A percentile compares a stretch with the other conserved stretches of the same genome.
phyloP scores from a whole-genome alignment of 2,329 filamentous ascomycete genomes.

The Neurospora sp. region DNA sequence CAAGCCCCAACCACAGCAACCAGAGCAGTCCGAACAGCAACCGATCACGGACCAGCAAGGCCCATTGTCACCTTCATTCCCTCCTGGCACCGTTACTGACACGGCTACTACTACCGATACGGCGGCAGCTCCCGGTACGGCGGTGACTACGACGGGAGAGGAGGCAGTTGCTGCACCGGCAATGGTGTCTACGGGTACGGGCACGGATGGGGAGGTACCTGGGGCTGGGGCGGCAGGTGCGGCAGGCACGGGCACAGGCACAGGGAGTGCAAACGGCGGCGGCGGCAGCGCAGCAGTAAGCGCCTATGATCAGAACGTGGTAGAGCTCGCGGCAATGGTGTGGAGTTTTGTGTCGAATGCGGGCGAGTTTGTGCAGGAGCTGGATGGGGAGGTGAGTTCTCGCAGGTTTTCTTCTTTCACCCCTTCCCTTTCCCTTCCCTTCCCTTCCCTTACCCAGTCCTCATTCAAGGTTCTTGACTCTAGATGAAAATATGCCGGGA shows the following conservation, averaged over 20 bases:
- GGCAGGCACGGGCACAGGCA: slow-evolving; percentile 12
- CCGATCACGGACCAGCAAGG: background rate
- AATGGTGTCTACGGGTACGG: background rate
- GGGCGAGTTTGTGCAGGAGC: slow-evolving; percentile 58
- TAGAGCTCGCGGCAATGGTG: slow-evolving; percentile 66
- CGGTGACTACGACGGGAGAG: slow-evolving; percentile 5
- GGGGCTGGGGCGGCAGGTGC: background rate
- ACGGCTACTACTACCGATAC: too few relatives aligned
- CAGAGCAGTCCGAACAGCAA: slow-evolving; percentile 5
- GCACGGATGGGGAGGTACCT: background rate
- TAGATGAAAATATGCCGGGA: background rate
- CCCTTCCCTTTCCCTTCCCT: background rate
- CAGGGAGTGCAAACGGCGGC: slow-evolving; percentile 31
- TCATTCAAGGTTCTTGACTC: background rate
- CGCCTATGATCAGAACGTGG: slow-evolving; percentile 48
- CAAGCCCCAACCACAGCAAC: slow-evolving; percentile 8
- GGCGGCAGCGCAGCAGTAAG: slow-evolving; percentile 25
- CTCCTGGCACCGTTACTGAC: too few relatives aligned
- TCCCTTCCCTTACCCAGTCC: background rate
- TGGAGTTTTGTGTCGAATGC: slow-evolving; percentile 66
- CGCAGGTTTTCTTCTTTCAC: background rate
- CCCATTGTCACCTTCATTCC: background rate
- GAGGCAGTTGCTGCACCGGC: background rate
- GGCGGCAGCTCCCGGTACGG: slow-evolving; percentile 1
- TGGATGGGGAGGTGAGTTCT: slow-evolving; percentile 57